A percentile compares a stretch with the other conserved stretches of the same genome.
These are phyloP conservation scores for Ceratocystis cubensis DNA, from an alignment of 2,329 filamentous ascomycete genomes.

Conservation along the genomic window DNA sequence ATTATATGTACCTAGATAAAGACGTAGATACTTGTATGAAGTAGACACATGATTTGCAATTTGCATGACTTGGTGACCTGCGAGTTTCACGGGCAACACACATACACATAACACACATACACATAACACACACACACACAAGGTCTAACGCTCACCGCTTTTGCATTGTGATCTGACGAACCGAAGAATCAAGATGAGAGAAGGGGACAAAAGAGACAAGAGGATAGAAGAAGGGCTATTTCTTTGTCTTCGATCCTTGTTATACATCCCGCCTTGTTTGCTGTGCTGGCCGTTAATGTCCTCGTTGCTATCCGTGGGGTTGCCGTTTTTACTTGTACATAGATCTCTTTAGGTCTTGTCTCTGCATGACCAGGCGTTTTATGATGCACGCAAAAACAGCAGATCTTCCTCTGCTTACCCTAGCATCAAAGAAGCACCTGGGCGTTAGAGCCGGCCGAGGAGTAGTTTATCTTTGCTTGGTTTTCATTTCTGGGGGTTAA, in stretches of 20 bases:
- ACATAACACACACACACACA: not conserved
- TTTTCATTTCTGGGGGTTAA: not conserved
- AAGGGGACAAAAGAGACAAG: not conserved
- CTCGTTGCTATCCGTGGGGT: not conserved
- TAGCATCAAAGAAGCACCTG: too few relatives aligned
- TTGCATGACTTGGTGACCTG: slow-evolving; percentile 2
- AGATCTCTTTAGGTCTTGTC: not conserved
- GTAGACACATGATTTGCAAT: not conserved
- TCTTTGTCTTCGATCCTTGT: not conserved
- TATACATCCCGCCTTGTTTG: not conserved
- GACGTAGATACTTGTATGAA: not conserved
- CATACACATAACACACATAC: not conserved
- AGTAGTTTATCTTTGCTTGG: not conserved
- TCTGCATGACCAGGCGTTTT: not conserved
- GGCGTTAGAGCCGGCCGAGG: not conserved
- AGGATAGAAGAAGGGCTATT: not conserved
- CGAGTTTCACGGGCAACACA: slow-evolving; percentile 9
- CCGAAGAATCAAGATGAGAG: not conserved
- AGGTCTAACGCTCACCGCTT: slow-evolving; percentile 9
- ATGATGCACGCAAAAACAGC: not conserved
- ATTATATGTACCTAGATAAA: not conserved
- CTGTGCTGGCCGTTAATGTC: not conserved
- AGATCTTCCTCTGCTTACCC: not conserved
- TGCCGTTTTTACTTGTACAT: not conserved
- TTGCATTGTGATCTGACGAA: slow-evolving; percentile 4